Base-by-base conservation (phyloP, 176 grass and related monocot genomes). In the Eleusine indica region DNA sequence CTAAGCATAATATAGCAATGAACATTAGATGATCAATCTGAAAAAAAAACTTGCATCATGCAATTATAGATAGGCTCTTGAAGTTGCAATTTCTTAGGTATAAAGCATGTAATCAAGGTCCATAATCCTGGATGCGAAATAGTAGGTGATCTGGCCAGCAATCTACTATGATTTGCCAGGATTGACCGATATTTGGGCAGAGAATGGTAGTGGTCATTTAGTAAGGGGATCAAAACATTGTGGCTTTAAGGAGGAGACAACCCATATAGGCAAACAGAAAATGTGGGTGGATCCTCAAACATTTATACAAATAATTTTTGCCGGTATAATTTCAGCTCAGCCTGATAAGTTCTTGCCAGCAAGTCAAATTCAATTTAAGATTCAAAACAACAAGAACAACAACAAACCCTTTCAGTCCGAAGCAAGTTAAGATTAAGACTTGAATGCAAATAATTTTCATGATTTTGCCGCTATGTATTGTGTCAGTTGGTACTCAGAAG, bases 1-100 rank as follows among this genome's bases (percentile, higher is more conserved):
- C 96, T 92, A 69, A 66, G 57, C 29, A 77, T 28, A 73, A 75
- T 21, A 73, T 74, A 79, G 0, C 68, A 61, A 40, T n/a, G 35
- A 65, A 76, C 46, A 37, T 51, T 19, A 73, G 44, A 74, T 70
- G 53, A 28, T 12, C 47, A 77, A 28, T 14, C 56, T 35, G 43
- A 66, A 49, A 53, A 49, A 53, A 72, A 49, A 28, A 48, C 42
- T 64, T 63, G 41, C 47, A 37, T 64, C 29, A 38, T 19, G 9
- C 16, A 75, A 74, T 9, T 61, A 15, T 7, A 5, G 14, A 21
- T 17, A 44, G 28, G 35, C 25, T 29, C n/a, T 14, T 70, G 29
- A 54, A 75, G 74, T 71, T 74, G 38, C 25, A 79, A 22, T 35
- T 14, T 73, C 47, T 18, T 18, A 3, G 18, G n/a, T n/a, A 71